Percentiles rank a stretch among this genome's conserved stretches.
These are phyloP conservation scores for Xylariaceae sp. DNA, from an alignment of 2,329 filamentous ascomycete genomes.

Conservation along the genomic window DNA sequence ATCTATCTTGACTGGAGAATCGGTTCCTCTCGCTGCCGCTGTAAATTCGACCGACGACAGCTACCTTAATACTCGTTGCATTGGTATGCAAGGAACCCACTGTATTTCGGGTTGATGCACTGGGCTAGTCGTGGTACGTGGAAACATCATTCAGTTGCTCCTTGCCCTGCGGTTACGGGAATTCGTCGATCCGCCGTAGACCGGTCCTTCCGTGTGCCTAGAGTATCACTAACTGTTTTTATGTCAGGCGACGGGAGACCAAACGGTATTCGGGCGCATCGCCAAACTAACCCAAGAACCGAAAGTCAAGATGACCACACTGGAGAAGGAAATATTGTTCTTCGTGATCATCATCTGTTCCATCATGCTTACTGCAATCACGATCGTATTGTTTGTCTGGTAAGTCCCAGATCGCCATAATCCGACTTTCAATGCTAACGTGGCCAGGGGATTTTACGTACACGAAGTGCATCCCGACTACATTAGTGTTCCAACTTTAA, in stretches of 20 bases:
- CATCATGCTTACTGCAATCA: conserved; percentile 65
- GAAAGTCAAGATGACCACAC: conserved; percentile 63
- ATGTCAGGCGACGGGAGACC: conserved; percentile 59
- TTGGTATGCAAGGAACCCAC: conserved; percentile 77
- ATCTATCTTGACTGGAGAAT: conserved; percentile 65
- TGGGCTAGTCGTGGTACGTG: conserved; percentile 58
- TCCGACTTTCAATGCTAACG: conserved; percentile 39
- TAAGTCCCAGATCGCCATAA: conserved; percentile 35
- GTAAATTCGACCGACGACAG: conserved; percentile 68
- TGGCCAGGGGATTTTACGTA: conserved; percentile 64
- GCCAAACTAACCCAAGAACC: conserved; percentile 69
- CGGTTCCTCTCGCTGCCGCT: conserved; percentile 60
- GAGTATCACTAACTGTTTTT: background rate
- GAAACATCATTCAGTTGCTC: background rate
- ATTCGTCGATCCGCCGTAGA: background rate
- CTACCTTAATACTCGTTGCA: conserved; percentile 73
- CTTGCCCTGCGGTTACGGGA: background rate
- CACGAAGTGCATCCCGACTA: conserved; percentile 63
- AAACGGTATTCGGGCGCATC: conserved; percentile 73
- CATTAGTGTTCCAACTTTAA: conserved; percentile 70
- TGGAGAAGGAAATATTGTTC: conserved; percentile 70
- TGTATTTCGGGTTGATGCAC: conserved; percentile 66
- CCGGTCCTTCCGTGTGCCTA: too few relatives aligned
- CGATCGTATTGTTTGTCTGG: conserved; percentile 66
- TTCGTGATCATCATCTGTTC: conserved; percentile 70